These are phyloP conservation scores for Cylindrotheca fusiformis DNA, from an alignment of 108 stramenopile genomes.

Conservation along the genomic window DNA sequence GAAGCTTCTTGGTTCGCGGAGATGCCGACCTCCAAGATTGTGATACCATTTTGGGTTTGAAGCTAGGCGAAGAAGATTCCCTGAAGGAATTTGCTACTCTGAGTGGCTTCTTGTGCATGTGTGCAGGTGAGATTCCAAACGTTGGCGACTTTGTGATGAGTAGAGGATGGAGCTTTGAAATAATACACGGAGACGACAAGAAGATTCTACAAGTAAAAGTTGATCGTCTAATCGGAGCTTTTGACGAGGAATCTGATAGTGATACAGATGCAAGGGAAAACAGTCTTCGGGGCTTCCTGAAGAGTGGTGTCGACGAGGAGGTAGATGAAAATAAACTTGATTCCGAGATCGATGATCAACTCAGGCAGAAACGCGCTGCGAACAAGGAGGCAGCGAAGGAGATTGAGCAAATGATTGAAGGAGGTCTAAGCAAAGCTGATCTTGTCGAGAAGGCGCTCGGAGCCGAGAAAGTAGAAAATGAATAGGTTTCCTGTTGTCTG, in stretches of 20 bases:
- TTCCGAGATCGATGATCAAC: slow-evolving; percentile 33
- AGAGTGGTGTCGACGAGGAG: slow-evolving; percentile 16
- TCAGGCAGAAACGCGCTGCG: slow-evolving; percentile 27
- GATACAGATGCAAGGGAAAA: slow-evolving; percentile 37
- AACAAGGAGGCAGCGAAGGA: slow-evolving; percentile 46
- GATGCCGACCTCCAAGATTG: slow-evolving; percentile 94
- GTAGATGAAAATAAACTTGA: slow-evolving; percentile 32
- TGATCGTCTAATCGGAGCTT: slow-evolving; percentile 74
- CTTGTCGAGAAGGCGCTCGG: background rate
- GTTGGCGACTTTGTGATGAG: slow-evolving; percentile 89
- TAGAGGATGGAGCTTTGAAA: slow-evolving; percentile 89
- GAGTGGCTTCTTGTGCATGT: slow-evolving; percentile 90
- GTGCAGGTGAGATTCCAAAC: slow-evolving; percentile 93
- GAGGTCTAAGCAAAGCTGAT: slow-evolving; percentile 46
- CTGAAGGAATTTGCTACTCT: slow-evolving; percentile 90
- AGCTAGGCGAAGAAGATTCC: slow-evolving; percentile 84
- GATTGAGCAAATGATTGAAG: slow-evolving; percentile 69
- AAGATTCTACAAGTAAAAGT: slow-evolving; percentile 70
- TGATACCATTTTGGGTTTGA: slow-evolving; percentile 78
- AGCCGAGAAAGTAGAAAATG: background rate
- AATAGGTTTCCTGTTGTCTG: background rate
- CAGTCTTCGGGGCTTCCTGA: slow-evolving; percentile 52
- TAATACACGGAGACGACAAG: slow-evolving; percentile 84
- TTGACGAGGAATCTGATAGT: slow-evolving; percentile 52
- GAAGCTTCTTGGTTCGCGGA: slow-evolving; percentile 87